Base-by-base conservation (phyloP, 176 grass and related monocot species). In the Eleusine coracana region DNA sequence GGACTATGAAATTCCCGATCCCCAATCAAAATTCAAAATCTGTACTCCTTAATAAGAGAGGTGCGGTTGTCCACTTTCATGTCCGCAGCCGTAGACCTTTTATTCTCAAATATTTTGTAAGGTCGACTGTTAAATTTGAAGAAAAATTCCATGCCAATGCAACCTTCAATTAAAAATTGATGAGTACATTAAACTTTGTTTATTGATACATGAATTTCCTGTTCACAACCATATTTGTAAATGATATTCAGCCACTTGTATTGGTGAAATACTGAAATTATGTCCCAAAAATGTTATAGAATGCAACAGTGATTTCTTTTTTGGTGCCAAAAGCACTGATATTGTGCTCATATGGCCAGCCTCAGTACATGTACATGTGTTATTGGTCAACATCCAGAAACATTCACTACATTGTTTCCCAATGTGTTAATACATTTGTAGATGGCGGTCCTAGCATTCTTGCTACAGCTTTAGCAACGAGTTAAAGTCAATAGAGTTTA, bases 31-130 rank as follows among this genome's bases (percentile, higher is more conserved):
- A 49, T 52, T 34, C 31, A 34, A 34, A 34, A 34, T 34, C 31
- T 34, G 2, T 34, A 34, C 31, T 34, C 31, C 31, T 34, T 34
- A 34, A 34, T 34, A 34, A 34, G 31, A 34, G 31, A 34, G 31
- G 31, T 34, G 31, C 31, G 31, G 31, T 34, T 34, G 31, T 34
- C 31, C 31, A 34, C 31, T 2, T 34, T 34, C 31, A 2, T 34
- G 31, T 34, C 31, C 2, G 31, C 31, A 34, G 31, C 2, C 31
- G 2, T 80, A 28, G 7, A 13, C 13, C 66, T 68, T 79, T 49
- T n/a, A 31, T 68, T 31, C n/a, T 52, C 72, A 70, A 64, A 34
- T 37, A 62, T 46, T 74, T 41, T 87, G 51, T 76, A 52, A 70
- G 70, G 39, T 69, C 6, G 52, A 69, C 45, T 17, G n/a, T 74